Base-by-base conservation (phyloP, 129 eudicot genomes). In the Arctium minus region DNA sequence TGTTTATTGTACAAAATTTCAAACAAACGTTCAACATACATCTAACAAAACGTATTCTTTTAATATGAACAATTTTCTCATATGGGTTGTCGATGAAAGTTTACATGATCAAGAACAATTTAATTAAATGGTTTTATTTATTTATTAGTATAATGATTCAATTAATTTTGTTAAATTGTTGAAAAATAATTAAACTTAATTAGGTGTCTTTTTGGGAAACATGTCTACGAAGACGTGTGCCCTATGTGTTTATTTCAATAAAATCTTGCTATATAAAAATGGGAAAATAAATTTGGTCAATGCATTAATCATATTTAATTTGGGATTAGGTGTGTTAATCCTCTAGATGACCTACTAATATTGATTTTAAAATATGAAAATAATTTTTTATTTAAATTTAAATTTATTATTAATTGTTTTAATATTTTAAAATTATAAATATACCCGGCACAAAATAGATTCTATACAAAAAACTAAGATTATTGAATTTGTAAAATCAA, bases 221-320 rank as follows among this genome's bases (percentile, higher is more conserved):
- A 77, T 77, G 86, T 77, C 82, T 83, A 83, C 77, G 73, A 83
- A 83, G 86, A 83, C 86, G 82, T 83, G 82, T 83, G 82, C 68
- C 77, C 79, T 75, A 44, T 75, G 76, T 68, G 82, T 75, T 75
- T 11, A 5, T 82, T 6, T 67, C 62, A 75, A 50, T 13, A 13
- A 33, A 31, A 68, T 0, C 13, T 42, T 1, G 69, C 0, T 80
- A 80, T 80, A 80, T 35, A 36, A 18, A 72, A 53, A 18, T 12
- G 38, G 2, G 10, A 31, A 44, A 18, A 56, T 50, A 35, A 35
- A 48, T 67, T 30, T 18, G 71, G 62, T 81, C 72, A 56, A 73
- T 46, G 36, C 29, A 81, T 72, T 79, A 53, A 72, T 15, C 39
- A 72, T 81, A 73, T 27, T 53, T 72, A 36, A 53, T 72, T 4